Percentiles rank a stretch among this genome's conserved stretches.
Conservation (phyloP, 495 filamentous ascomycete genomes). For the Penicillium ucsense region DNA sequence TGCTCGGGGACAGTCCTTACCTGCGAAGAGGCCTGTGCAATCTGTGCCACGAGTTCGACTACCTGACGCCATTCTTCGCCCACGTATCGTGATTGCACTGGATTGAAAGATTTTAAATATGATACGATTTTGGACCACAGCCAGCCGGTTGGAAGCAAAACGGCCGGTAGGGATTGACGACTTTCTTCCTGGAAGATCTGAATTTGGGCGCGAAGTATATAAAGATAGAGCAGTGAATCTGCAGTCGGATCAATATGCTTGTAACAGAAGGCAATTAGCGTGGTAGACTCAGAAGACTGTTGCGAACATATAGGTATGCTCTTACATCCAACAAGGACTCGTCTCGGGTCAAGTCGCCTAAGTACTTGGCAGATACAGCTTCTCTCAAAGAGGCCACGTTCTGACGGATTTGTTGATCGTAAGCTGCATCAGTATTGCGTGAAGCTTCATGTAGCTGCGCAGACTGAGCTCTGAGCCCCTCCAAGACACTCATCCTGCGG, state of each 20-base stretch:
- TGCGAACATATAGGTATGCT: not conserved
- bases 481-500: slow-evolving; percentile 5
- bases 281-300: not conserved
- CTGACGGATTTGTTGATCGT: slow-evolving; percentile 23
- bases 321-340: slow-evolving; percentile 24
- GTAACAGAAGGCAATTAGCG: not conserved
- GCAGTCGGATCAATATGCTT: slow-evolving; percentile 26
- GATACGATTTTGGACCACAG: slow-evolving; percentile 39
- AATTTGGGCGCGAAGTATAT: slow-evolving; percentile 28
- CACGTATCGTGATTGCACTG: slow-evolving; percentile 49
- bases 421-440: slow-evolving; percentile 11
- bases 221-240: slow-evolving; percentile 36
- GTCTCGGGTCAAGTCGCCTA: slow-evolving; percentile 7
- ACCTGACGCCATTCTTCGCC: slow-evolving; percentile 44
- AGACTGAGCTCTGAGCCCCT: slow-evolving; percentile 8
- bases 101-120: slow-evolving; percentile 47
- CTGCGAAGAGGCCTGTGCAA: slow-evolving; percentile 31
- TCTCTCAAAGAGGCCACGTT: slow-evolving; percentile 17
- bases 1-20: slow-evolving; percentile 18
- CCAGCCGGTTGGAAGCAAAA: slow-evolving; percentile 21
- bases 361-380: slow-evolving; percentile 8
- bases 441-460: slow-evolving; percentile 4
- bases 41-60: slow-evolving; percentile 33
- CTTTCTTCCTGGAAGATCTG: slow-evolving; percentile 14
- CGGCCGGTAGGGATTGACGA: slow-evolving; percentile 10